A percentile compares a stretch with the other conserved stretches of the same genome.
These are phyloP conservation scores for Apiospora malaysiana DNA, from an alignment of 2,329 filamentous ascomycete species.

Conservation along the genomic window DNA sequence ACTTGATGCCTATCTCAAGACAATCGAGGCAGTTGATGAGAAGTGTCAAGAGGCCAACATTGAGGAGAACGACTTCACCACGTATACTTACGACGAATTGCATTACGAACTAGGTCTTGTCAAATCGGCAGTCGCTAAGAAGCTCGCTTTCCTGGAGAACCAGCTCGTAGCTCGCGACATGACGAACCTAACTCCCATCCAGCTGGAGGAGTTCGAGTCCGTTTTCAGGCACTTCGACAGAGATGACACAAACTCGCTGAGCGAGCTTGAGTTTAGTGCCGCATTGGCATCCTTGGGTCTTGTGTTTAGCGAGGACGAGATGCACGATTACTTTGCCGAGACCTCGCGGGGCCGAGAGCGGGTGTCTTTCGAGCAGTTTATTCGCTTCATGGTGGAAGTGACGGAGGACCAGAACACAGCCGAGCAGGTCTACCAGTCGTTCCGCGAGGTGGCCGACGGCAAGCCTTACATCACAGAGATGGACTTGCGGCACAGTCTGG, in stretches of 20 bases:
- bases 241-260: constrained; percentile 86
- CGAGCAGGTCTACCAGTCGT: constrained; percentile 97
- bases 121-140: constrained; percentile 91
- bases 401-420: constrained; percentile 99
- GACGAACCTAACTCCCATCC: constrained; percentile 98
- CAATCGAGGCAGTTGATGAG: constrained; percentile 83
- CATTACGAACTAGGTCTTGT: constrained; percentile 92
- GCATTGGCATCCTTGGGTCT: constrained; percentile 93
- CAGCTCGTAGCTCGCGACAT: constrained; percentile 98
- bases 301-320: constrained; percentile 96
- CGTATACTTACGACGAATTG: constrained; percentile 96
- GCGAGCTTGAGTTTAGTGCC: constrained; percentile 94
- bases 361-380: constrained; percentile 98
- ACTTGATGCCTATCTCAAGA: constrained; percentile 87
- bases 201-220: constrained; percentile 97
- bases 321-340: constrained; percentile 92
- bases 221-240: constrained; percentile 98
- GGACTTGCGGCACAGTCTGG: constrained; percentile 91
- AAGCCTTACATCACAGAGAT: constrained; percentile 99
- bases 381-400: constrained; percentile 98
- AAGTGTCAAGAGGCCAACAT: constrained; percentile 97
- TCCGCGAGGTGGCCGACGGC: constrained; percentile 95
- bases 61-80: constrained; percentile 99
- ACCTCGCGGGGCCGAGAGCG: constrained; percentile 80
- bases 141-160: constrained; percentile 95